Evolutionary conservation across 2,329 filamentous ascomycete genomes (phyloP), one percentile per base, ranked within the genome.

Genomic region (Aspergillus puulaauensis): DNA sequence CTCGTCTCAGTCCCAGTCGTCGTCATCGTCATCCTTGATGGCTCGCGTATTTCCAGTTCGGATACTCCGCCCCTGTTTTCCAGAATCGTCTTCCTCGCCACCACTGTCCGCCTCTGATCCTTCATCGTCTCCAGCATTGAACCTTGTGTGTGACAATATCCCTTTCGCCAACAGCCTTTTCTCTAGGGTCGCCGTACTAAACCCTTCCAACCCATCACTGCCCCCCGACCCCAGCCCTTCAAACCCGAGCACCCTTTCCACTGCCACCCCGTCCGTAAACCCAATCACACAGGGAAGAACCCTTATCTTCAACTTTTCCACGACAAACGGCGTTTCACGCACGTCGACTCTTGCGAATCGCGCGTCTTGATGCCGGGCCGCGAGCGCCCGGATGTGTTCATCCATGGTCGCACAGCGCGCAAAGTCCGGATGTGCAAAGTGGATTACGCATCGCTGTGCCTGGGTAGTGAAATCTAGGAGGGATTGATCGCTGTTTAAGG

Each of bases 391-490:
- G 11, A 87, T 75, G 68, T 84, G 83, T 49, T 75, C 75, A 67
- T 87, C 85, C 85, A 88, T 88, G 54, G 84, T 80, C 11, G 75
- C 73, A 71, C 85, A 88, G 54, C 85, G 80, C 19, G 80, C 78
- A 70, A 88, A 88, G 66, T 87, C 85, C 3, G 83, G 79, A 66
- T 87, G 86, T 69, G 82, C 84, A 70, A 88, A 88, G 68, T 88
- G 85, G 23, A 87, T 81, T 1, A 87, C 77, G 64, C 82, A 86
- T 24, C 80, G 73, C 59, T 83, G 79, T 12, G 80, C 80, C 48
- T 79, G 77, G 7, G 85, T 87, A 8, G 85, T 86, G 61, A 86
- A 83, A 61, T 84, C 80, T 68, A 88, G 80, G 43, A 87, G 71
- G 12, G 77, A 70, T 68, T 86, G 83, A 68, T 88, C 85, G 59